Evolutionary conservation across 1,139 yeast genomes (phyloP).

Genomic region (Saccharomycopsis hybrid): DNA sequence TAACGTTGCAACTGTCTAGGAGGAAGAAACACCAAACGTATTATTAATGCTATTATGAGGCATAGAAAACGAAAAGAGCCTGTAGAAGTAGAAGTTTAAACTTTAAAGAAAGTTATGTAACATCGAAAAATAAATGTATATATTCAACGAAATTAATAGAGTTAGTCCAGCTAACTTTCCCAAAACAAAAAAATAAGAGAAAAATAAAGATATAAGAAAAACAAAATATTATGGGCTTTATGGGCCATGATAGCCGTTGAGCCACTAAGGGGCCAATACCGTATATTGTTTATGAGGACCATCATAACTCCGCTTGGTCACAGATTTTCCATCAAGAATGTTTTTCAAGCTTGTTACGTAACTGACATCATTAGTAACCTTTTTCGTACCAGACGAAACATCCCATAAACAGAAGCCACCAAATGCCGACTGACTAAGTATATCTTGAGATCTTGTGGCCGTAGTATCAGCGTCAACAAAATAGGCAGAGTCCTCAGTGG

Average conservation of each 20-base stretch:
- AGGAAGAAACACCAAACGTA: too few species aligned
- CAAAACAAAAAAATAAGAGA: not conserved
- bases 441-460: conserved; percentile 30
- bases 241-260: not conserved
- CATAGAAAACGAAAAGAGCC: too few species aligned
- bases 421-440: conserved; percentile 40
- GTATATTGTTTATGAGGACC: conserved; percentile 8
- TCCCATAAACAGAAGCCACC: conserved; percentile 94
- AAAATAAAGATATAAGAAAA: not conserved
- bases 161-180: not conserved
- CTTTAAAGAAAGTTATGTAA: not conserved
- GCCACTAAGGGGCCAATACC: conserved; percentile 4
- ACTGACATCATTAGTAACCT: conserved; percentile 21
- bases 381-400: conserved; percentile 42
- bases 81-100: not conserved
- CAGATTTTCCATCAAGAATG: conserved; percentile 11
- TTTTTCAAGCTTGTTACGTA: conserved; percentile 24
- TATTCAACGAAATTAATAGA: not conserved
- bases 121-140: too few species aligned
- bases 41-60: too few species aligned
- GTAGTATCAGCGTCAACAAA: conserved; percentile 38
- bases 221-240: not conserved
- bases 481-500: conserved; percentile 65
- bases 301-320: conserved; percentile 12
- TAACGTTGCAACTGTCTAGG: too few species aligned